Conservation (phyloP, 2,329 filamentous ascomycete species). For the Decorospora gaudefroyi region DNA sequence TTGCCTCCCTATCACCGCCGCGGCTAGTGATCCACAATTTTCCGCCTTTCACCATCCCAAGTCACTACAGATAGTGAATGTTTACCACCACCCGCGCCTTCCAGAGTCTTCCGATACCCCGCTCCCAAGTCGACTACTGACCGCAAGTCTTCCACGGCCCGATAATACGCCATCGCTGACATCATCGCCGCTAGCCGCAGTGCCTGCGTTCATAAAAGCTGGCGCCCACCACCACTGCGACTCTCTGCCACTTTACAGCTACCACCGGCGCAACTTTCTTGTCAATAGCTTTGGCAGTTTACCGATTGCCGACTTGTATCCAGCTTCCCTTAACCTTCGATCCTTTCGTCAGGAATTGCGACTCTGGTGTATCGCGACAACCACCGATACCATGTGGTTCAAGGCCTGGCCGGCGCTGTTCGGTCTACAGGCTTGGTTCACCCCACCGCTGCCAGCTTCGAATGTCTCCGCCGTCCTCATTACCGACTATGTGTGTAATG, state of each 20-base stretch:
- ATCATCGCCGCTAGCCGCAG: not conserved
- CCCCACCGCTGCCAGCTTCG: not conserved
- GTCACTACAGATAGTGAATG: not conserved
- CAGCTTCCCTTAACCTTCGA: not conserved
- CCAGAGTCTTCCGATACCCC: not conserved
- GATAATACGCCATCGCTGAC: slow-evolving; percentile 1
- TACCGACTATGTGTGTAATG: slow-evolving; percentile 1
- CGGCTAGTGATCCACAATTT: not conserved
- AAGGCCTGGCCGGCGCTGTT: slow-evolving; percentile 4
- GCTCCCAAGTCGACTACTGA: not conserved
- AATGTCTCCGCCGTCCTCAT: slow-evolving; percentile 1
- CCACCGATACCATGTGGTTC: slow-evolving; percentile 4
- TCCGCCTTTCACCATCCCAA: not conserved
- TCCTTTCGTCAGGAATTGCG: not conserved
- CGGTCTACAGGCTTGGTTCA: not conserved
- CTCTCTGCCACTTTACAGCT: not conserved
- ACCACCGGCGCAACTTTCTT: not conserved
- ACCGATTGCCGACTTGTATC: not conserved
- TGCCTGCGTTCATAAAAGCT: not conserved
- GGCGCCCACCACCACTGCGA: slow-evolving; percentile 1
- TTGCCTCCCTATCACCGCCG: not conserved
- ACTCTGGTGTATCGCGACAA: not conserved
- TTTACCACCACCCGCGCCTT: not conserved
- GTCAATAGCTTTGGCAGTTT: not conserved
- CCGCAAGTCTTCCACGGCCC: not conserved